Evolutionary conservation across 768 basidiomycete species (phyloP), one percentile per base, ranked within the genome.

Genomic region (Boletus rubropictus): DNA sequence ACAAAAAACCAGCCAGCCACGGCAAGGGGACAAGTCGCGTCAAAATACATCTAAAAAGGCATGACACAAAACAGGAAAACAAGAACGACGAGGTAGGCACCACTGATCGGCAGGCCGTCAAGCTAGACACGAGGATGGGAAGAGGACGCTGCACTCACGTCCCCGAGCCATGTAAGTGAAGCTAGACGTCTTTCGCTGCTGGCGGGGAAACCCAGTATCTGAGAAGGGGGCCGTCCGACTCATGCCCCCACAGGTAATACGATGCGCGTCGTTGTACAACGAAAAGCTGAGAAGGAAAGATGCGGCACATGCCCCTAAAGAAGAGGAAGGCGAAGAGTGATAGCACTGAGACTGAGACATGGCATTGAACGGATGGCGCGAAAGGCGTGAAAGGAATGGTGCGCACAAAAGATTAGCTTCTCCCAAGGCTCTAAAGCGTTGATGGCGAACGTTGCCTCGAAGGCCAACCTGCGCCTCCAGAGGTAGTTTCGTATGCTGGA

Each of bases 371-470:
- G 34, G 18, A 28, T 2, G 32, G 14, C 32, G 15, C 1, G 15
- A 45, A 28, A 22, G 31, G 37, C 15, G 41, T 33, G 32, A 51
- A 39, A 37, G 14, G 22, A 28, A 42, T 3, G 7, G 20, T 20
- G 72, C 82, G 60, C 59, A 84, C 83, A 58, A 47, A 80, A 70
- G 31, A 83, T 60, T 38, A 76, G 56, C 56, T 81, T 80, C 71
- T 86, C 85, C 84, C 83, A 84, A 48, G 78, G 73, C 59, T 86
- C 82, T 48, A 84, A 64, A 56, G 84, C 73, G 24, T 73, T 71
- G 33, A 84, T 66, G 6, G 72, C 83, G 50, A 80, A 78, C 0
- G 81, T 82, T 3, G 74, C 67, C 60, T 83, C 81, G 28, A 85
- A 62, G 68, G 76, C 71, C 42, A 83, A 61, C 50, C 78, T 70